Evolutionary conservation across 2,329 filamentous ascomycete species (phyloP).

Genomic region (Whalleya microplaca): DNA sequence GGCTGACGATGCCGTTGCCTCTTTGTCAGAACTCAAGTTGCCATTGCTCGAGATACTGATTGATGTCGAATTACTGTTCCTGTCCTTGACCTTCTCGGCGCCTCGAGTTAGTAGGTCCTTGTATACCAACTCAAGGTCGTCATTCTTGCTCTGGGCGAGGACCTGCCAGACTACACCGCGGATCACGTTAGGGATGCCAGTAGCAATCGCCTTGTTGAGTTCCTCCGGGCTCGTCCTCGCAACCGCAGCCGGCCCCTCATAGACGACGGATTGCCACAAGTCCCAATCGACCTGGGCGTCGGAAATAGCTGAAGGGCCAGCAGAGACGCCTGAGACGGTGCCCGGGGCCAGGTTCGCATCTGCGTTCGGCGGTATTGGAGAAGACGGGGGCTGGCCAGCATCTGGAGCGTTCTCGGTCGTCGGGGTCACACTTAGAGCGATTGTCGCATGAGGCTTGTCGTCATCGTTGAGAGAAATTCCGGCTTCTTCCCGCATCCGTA

Average conservation of each 20-base stretch:
- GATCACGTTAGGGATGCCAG: constrained; percentile 91
- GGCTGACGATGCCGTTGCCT: constrained; percentile 74
- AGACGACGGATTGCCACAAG: constrained; percentile 94
- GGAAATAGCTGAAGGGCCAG: constrained; percentile 70
- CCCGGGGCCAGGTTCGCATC: constrained; percentile 78
- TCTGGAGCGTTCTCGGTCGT: constrained; percentile 32
- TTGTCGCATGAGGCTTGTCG: constrained; percentile 46
- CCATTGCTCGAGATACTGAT: constrained; percentile 57
- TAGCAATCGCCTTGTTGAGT: constrained; percentile 86
- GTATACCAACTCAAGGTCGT: constrained; percentile 87
- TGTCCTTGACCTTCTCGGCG: constrained; percentile 76
- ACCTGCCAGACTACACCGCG: constrained; percentile 99
- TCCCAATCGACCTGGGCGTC: constrained; percentile 96
- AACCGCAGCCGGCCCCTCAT: constrained; percentile 88
- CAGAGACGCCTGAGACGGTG: constrained; percentile 80
- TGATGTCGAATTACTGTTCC: constrained; percentile 51
- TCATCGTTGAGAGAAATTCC: constrained; percentile 58
- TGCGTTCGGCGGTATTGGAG: constrained; percentile 64
- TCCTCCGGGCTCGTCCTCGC: constrained; percentile 87
- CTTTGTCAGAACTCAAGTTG: constrained; percentile 63
- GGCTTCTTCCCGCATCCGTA: constrained; percentile 75
- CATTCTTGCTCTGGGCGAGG: constrained; percentile 90
- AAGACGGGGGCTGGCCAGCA: constrained; percentile 39
- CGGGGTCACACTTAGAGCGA: constrained; percentile 31
- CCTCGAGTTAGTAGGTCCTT: constrained; percentile 78